These are phyloP conservation scores for Gymnopilus dilepis DNA, from an alignment of 768 basidiomycete genomes.

Conservation along the genomic window DNA sequence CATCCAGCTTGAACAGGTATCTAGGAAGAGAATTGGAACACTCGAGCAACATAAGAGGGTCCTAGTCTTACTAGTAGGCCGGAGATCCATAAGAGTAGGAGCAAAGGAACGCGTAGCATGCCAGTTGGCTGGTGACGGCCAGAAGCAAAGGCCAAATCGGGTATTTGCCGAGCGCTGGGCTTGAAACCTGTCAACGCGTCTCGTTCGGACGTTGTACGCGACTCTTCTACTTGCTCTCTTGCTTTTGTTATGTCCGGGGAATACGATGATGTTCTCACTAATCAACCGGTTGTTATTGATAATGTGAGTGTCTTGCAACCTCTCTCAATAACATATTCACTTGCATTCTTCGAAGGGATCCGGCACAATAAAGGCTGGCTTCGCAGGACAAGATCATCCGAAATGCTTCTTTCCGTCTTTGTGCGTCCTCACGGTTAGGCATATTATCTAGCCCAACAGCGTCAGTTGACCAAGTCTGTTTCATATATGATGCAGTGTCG, in stretches of 20 bases:
- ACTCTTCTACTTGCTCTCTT: conserved; percentile 17
- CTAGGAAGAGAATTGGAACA: conserved; percentile 10
- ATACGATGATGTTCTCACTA: conserved; percentile 93
- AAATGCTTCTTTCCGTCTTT: conserved; percentile 99
- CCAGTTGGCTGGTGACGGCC: not conserved
- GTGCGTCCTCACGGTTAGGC: conserved; percentile 64
- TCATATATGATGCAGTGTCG: conserved; percentile 62
- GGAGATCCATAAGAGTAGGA: not conserved
- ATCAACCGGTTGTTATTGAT: conserved; percentile 99
- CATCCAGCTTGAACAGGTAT: conserved; percentile 35
- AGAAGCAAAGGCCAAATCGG: conserved; percentile 18
- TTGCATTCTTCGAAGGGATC: conserved; percentile 73
- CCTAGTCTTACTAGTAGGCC: conserved; percentile 13
- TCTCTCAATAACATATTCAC: conserved; percentile 23
- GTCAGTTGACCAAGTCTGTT: conserved; percentile 29
- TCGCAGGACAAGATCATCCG: conserved; percentile 98
- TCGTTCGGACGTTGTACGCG: conserved; percentile 9
- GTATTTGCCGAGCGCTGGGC: conserved; percentile 26
- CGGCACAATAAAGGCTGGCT: conserved; percentile 98
- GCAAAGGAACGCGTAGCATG: not conserved
- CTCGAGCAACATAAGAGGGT: not conserved
- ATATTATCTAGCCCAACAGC: conserved; percentile 29
- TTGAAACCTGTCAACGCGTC: conserved; percentile 30
- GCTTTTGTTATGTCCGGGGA: conserved; percentile 71
- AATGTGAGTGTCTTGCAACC: conserved; percentile 65